Evolutionary conservation across 306 rosid genomes (phyloP).

Genomic region (Alnus glutinosa): DNA sequence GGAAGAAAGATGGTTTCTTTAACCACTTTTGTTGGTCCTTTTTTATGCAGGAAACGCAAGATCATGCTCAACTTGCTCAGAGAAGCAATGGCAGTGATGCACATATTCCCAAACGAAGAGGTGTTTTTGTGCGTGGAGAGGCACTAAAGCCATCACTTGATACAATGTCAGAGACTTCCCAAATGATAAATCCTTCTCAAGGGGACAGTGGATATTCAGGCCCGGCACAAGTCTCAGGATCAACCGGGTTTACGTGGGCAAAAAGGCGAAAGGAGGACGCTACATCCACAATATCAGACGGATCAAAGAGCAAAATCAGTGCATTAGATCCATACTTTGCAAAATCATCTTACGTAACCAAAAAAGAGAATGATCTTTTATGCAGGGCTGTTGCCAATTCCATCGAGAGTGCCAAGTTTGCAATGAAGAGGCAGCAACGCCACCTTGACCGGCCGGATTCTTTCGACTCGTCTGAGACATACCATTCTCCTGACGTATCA

Average conservation of each 20-base stretch:
- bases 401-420: slow-evolving; percentile 25
- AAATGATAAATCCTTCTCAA: slow-evolving; percentile 24
- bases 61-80: slow-evolving; percentile 25
- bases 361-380: slow-evolving; percentile 35
- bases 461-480: slow-evolving; percentile 50
- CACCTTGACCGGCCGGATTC: slow-evolving; percentile 35
- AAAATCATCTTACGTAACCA: slow-evolving; percentile 47
- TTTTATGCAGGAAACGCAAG: slow-evolving; percentile 44
- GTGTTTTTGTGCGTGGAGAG: slow-evolving; percentile 39
- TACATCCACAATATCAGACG: slow-evolving; percentile 74
- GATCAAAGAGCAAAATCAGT: slow-evolving; percentile 82
- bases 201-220: slow-evolving; percentile 53
- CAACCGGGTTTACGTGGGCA: slow-evolving; percentile 74
- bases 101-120: slow-evolving; percentile 34
- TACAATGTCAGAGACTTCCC: slow-evolving; percentile 57
- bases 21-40: slow-evolving; percentile 12
- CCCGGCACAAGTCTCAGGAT: slow-evolving; percentile 49
- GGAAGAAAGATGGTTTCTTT: not conserved
- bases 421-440: slow-evolving; percentile 31
- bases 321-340: slow-evolving; percentile 82
- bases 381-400: slow-evolving; percentile 25
- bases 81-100: slow-evolving; percentile 39
- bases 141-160: slow-evolving; percentile 42
- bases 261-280: slow-evolving; percentile 58
- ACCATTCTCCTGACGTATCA: slow-evolving; percentile 29